These are phyloP conservation scores for Leccinum rimulosum DNA, from an alignment of 768 basidiomycete genomes.

Conservation along the genomic window DNA sequence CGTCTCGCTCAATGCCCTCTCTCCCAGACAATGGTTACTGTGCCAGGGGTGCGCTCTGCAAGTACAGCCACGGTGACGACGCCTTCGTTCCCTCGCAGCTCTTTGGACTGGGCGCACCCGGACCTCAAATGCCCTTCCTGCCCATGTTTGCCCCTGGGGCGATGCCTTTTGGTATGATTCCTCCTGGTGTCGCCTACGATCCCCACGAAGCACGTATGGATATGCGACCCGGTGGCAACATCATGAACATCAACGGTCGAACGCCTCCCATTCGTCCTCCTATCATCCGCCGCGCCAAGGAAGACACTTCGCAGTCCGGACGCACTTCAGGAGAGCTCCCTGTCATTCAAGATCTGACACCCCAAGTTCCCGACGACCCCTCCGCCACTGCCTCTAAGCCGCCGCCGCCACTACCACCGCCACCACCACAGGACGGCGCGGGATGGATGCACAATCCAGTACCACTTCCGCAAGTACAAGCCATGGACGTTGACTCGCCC, in stretches of 20 bases:
- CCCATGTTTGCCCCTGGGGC: slow-evolving; percentile 62
- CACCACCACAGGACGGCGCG: slow-evolving; percentile 19
- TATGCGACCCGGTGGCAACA: slow-evolving; percentile 54
- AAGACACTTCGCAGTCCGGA: slow-evolving; percentile 44
- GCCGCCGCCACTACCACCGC: not conserved
- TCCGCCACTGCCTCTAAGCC: slow-evolving; percentile 21
- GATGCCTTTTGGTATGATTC: slow-evolving; percentile 54
- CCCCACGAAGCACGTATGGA: slow-evolving; percentile 81
- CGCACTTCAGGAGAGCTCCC: slow-evolving; percentile 69
- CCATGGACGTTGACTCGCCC: slow-evolving; percentile 36
- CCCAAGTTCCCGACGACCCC: slow-evolving; percentile 40
- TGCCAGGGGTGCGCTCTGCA: slow-evolving; percentile 83
- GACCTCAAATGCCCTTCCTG: slow-evolving; percentile 55
- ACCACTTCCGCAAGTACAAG: slow-evolving; percentile 9
- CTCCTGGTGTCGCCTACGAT: slow-evolving; percentile 58
- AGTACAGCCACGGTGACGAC: slow-evolving; percentile 90
- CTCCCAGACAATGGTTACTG: slow-evolving; percentile 85
- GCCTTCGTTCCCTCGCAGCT: slow-evolving; percentile 73
- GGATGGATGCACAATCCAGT: slow-evolving; percentile 21
- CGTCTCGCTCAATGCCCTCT: slow-evolving; percentile 10
- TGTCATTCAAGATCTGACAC: slow-evolving; percentile 82
- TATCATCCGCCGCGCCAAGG: slow-evolving; percentile 53
- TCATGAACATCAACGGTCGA: slow-evolving; percentile 31
- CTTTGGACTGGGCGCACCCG: slow-evolving; percentile 52
- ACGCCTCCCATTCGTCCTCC: slow-evolving; percentile 50